phyloP scores from a whole-genome alignment of 768 basidiomycete species.

The Thelephora aurantiotincta region DNA sequence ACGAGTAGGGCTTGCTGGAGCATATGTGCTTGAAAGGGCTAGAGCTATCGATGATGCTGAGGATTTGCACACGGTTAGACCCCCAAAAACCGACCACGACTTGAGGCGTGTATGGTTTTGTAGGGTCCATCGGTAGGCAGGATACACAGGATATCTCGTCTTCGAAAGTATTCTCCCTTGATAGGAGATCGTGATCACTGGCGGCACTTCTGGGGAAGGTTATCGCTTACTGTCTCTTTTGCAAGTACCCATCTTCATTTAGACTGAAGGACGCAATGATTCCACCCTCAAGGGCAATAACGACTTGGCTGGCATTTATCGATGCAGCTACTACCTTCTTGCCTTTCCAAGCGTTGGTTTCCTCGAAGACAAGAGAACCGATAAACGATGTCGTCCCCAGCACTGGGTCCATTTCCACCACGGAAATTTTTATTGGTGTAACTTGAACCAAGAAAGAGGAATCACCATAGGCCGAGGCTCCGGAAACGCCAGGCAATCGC shows the following conservation, averaged over 20 bases:
- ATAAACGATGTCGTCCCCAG: constrained; percentile 27
- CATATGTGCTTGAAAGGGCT: constrained; percentile 16
- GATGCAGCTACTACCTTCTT: constrained; percentile 53
- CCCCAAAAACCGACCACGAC: constrained; percentile 70
- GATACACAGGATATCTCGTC: constrained; percentile 61
- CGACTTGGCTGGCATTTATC: constrained; percentile 53
- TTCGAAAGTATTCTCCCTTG: constrained; percentile 7
- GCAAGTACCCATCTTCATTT: constrained; percentile 23
- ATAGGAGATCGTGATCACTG: background rate
- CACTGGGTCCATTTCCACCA: constrained; percentile 40
- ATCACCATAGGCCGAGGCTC: constrained; percentile 21
- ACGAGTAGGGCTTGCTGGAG: constrained; percentile 25
- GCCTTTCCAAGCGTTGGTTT: constrained; percentile 12
- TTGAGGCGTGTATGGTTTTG: constrained; percentile 29
- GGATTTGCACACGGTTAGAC: constrained; percentile 45
- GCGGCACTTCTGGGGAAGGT: background rate
- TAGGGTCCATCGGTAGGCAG: constrained; percentile 38
- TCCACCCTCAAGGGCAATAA: constrained; percentile 44
- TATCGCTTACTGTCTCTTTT: constrained; percentile 18
- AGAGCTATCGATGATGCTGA: constrained; percentile 21
- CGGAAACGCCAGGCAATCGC: constrained; percentile 12
- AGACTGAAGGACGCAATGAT: constrained; percentile 37
- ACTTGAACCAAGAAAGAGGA: constrained; percentile 62
- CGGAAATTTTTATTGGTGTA: constrained; percentile 36
- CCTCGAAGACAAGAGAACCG: constrained; percentile 25